Evolutionary conservation across 148 eudicot species (phyloP).

Genomic region (Camellia sinensis): DNA sequence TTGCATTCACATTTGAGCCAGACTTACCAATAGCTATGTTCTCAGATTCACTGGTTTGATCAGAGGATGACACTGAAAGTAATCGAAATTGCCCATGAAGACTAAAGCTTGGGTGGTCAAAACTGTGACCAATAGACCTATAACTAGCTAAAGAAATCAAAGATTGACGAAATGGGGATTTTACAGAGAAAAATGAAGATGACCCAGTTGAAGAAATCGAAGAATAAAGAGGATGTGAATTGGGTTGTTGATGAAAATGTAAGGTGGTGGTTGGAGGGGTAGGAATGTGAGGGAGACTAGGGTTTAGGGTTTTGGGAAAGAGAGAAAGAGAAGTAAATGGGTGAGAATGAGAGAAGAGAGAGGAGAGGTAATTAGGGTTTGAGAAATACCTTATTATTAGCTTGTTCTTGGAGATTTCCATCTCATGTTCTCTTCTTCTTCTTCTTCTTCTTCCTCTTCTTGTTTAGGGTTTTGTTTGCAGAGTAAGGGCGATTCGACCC

Average conservation of each 20-base stretch:
- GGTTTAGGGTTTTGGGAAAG: slow-evolving; percentile 22
- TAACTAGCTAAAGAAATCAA: slow-evolving; percentile 1
- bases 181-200: slow-evolving; percentile 18
- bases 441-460: not conserved
- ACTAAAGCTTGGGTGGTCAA: not conserved
- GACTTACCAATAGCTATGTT: not conserved
- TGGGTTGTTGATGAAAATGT: slow-evolving; percentile 4
- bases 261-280: not conserved
- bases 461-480: no score
- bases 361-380: not conserved
- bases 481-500: no score
- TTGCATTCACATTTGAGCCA: not conserved
- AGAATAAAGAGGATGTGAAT: slow-evolving; percentile 10
- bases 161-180: slow-evolving; percentile 16
- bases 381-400: slow-evolving; percentile 34
- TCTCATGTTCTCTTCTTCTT: slow-evolving; percentile 9
- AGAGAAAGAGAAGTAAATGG: slow-evolving; percentile 2
- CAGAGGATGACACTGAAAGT: slow-evolving; percentile 26
- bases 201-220: slow-evolving; percentile 34
- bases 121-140: not conserved
- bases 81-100: slow-evolving; percentile 12
- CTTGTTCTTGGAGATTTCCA: slow-evolving; percentile 20
- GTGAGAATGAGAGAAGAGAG: slow-evolving; percentile 12
- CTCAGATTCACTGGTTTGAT: not conserved
- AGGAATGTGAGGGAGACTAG: not conserved